Evolutionary conservation across 2,329 filamentous ascomycete species (phyloP).

Genomic region (Cordyceps fumosorosea): DNA sequence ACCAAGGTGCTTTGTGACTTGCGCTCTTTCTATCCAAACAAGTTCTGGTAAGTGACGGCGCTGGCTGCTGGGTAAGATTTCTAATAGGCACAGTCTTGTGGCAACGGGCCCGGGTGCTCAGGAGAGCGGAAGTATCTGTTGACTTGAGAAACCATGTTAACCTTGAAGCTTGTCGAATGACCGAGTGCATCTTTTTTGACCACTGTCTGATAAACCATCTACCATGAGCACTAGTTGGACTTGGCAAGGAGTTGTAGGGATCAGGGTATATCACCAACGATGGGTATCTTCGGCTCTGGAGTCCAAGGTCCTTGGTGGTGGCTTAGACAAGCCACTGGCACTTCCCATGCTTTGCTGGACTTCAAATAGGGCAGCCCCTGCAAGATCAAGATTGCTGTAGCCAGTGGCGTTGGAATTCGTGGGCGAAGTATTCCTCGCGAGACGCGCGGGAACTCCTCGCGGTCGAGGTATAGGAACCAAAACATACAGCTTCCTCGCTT

Average conservation of each 20-base stretch:
- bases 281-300: slow-evolving; percentile 2
- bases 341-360: neutral
- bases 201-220: neutral
- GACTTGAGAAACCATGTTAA: too few species aligned
- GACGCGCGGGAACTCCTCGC: neutral
- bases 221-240: neutral
- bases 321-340: slow-evolving; percentile 4
- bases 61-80: too few species aligned
- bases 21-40: too few species aligned
- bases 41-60: too few species aligned
- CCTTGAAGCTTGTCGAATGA: neutral
- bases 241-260: neutral
- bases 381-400: slow-evolving; percentile 2
- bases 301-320: neutral
- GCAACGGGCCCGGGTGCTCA: too few species aligned
- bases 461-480: neutral
- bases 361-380: neutral
- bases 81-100: too few species aligned
- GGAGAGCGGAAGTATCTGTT: too few species aligned
- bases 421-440: neutral
- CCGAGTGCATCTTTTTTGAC: neutral
- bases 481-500: neutral
- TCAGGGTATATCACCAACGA: neutral
- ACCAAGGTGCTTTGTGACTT: too few species aligned
- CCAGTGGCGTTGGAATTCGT: neutral